Evolutionary conservation across 331 rosid genomes (phyloP).

Genomic region (Quercus lobata): DNA sequence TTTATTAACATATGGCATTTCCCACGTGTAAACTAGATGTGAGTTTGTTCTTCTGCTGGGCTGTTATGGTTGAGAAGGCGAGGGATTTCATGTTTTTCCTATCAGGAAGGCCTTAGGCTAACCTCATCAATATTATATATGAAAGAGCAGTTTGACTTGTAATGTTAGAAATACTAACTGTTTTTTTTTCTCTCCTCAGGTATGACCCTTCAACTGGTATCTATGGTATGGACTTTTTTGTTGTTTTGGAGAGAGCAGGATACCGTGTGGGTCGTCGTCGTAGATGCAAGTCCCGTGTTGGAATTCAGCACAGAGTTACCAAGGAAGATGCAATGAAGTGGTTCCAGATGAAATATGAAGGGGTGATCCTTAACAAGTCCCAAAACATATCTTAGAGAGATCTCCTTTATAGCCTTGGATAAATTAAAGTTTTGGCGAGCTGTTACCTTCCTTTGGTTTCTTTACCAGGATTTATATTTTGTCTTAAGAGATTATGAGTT

Average conservation of each 20-base stretch:
- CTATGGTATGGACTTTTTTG: conserved; percentile 82
- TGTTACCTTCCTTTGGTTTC: background rate
- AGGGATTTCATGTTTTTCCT: background rate
- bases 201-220: conserved; percentile 79
- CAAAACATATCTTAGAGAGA: conserved; percentile 31
- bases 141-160: background rate
- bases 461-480: background rate
- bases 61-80: background rate
- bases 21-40: background rate
- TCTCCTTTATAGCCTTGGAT: background rate
- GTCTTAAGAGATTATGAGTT: background rate
- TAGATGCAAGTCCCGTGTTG: conserved; percentile 66
- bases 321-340: conserved; percentile 89
- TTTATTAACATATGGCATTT: background rate
- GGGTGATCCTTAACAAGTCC: conserved; percentile 78
- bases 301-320: conserved; percentile 80
- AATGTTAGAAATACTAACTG: background rate
- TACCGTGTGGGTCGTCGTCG: conserved; percentile 78
- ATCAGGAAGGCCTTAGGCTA: background rate
- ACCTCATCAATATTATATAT: background rate
- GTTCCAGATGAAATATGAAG: conserved; percentile 88
- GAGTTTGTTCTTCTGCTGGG: background rate
- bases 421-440: conserved; percentile 3
- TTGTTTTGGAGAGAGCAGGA: conserved; percentile 76
- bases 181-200: conserved; percentile 21